Conservation (phyloP, 1,139 yeast species). For the Debaryomycetaceae sp. region DNA sequence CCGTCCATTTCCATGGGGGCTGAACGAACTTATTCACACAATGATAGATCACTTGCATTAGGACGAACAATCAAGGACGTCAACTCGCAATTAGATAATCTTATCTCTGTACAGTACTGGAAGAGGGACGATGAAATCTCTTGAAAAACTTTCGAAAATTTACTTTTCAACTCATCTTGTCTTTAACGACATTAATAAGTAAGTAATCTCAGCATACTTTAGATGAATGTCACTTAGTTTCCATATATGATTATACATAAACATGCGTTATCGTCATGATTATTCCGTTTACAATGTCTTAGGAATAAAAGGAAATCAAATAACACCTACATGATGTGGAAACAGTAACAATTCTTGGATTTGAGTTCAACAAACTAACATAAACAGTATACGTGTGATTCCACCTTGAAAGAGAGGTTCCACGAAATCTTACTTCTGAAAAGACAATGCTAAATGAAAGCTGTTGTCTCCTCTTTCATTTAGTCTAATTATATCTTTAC, state of each 20-base stretch:
- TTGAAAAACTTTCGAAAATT: not conserved
- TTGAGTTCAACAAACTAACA: not conserved
- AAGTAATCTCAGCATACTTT: not conserved
- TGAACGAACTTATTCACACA: not conserved
- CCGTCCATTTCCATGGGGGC: not conserved
- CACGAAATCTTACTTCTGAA: too few relatives aligned
- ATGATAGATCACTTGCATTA: not conserved
- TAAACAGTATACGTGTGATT: not conserved
- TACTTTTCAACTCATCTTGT: not conserved
- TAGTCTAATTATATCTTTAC: too few relatives aligned
- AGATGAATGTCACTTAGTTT: not conserved
- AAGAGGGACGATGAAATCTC: not conserved
- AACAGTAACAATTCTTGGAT: not conserved
- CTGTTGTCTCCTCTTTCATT: not conserved
- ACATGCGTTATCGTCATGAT: constrained; percentile 13
- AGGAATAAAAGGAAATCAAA: constrained; percentile 8
- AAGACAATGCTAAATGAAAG: too few relatives aligned
- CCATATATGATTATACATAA: constrained; percentile 7
- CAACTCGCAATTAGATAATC: not conserved
- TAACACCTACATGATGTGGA: constrained; percentile 9
- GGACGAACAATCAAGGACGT: not conserved
- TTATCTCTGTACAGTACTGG: not conserved
- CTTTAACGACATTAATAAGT: not conserved
- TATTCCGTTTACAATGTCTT: constrained; percentile 9
- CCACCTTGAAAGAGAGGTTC: too few relatives aligned